Conservation (phyloP, 2,329 filamentous ascomycete species). For the Sclerotiophoma versabilis region DNA sequence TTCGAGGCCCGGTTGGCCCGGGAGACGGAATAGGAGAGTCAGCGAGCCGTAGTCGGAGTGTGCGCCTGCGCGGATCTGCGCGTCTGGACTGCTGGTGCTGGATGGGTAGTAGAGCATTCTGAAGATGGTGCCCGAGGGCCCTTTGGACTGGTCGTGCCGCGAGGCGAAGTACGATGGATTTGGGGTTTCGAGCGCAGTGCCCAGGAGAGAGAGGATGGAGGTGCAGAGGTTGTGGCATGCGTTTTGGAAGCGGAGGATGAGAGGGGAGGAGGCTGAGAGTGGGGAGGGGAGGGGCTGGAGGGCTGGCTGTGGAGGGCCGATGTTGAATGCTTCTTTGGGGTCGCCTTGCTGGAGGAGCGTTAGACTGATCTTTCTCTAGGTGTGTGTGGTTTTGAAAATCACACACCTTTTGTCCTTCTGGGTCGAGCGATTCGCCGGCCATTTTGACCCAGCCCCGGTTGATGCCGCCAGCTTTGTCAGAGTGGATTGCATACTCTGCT, state of each 20-base stretch:
- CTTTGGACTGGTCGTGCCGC: conserved; percentile 62
- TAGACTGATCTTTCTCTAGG: conserved; percentile 46
- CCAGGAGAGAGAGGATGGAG: conserved; percentile 77
- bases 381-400: neutral
- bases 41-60: conserved; percentile 84
- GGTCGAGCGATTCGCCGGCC: conserved; percentile 88
- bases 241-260: conserved; percentile 71
- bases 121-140: conserved; percentile 60
- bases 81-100: neutral
- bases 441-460: conserved; percentile 91
- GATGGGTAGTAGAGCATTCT: conserved; percentile 62
- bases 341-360: conserved; percentile 69
- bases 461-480: conserved; percentile 61
- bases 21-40: conserved; percentile 81
- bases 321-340: conserved; percentile 86
- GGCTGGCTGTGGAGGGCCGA: conserved; percentile 73
- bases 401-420: conserved; percentile 75
- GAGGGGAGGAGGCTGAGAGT: conserved; percentile 65
- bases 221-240: conserved; percentile 77
- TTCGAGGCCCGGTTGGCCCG: conserved; percentile 85
- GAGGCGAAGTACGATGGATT: conserved; percentile 64
- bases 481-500: conserved; percentile 73
- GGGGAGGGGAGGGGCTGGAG: conserved; percentile 77
- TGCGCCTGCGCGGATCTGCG: conserved; percentile 77
- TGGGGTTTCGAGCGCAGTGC: conserved; percentile 71